Evolutionary conservation across 306 rosid species (phyloP).

Genomic region (Myrica gale): DNA sequence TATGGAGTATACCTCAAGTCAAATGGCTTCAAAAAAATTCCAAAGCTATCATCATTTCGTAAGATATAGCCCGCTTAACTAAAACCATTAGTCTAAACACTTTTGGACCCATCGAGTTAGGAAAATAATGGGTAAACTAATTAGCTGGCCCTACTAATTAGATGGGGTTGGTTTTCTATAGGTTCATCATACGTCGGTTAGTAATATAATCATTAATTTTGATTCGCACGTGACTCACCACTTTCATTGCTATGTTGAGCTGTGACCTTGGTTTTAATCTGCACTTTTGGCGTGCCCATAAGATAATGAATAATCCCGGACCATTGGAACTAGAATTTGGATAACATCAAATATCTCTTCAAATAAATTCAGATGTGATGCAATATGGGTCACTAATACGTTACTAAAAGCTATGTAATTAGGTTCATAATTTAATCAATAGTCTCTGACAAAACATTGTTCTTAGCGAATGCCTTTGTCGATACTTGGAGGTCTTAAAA

Average conservation of each 20-base stretch:
- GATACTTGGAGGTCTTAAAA: background rate
- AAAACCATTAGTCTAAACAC: background rate
- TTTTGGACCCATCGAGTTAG: background rate
- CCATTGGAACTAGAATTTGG: too few relatives aligned
- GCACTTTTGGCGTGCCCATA: too few relatives aligned
- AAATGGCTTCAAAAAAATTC: conserved; percentile 42
- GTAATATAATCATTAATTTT: conserved; percentile 13
- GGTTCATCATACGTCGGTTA: conserved; percentile 20
- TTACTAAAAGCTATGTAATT: background rate
- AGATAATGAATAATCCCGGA: too few relatives aligned
- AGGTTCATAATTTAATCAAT: background rate
- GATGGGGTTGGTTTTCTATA: conserved; percentile 1
- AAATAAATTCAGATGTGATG: too few relatives aligned
- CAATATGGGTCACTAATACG: background rate
- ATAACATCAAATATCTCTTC: too few relatives aligned
- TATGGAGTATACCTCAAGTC: conserved; percentile 65
- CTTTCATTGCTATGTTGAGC: background rate
- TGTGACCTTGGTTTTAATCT: too few relatives aligned
- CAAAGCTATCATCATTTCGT: conserved; percentile 47
- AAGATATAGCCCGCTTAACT: conserved; percentile 17
- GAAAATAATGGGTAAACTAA: background rate
- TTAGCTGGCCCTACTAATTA: background rate
- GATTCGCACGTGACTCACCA: background rate
- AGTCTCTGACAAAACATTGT: background rate
- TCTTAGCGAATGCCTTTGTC: background rate